phyloP scores from a whole-genome alignment of 73 alveolate genomes.

The Tetrahymena borealis region DNA sequence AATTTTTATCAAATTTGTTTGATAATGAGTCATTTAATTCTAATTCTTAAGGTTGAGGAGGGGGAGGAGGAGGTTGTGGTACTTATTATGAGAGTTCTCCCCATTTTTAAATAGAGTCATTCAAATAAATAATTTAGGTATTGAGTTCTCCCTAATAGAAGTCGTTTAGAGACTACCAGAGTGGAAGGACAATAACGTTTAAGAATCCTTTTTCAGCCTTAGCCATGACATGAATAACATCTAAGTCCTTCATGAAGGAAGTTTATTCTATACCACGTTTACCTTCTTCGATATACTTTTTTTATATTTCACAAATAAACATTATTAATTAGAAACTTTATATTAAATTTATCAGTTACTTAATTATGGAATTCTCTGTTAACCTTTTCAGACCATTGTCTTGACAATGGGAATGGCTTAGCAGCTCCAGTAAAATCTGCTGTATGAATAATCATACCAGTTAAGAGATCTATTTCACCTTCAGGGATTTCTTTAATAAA shows the following conservation, averaged over 20 bases:
- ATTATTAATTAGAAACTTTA: too few relatives aligned
- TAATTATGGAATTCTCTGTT: constrained; percentile 35
- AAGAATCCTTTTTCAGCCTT: constrained; percentile 41
- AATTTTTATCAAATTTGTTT: too few relatives aligned
- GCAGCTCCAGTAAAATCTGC: constrained; percentile 50
- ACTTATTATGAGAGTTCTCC: background rate
- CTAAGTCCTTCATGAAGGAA: constrained; percentile 32
- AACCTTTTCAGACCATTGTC: constrained; percentile 43
- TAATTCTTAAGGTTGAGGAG: too few relatives aligned
- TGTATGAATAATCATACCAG: constrained; percentile 46
- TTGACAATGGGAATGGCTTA: constrained; percentile 28
- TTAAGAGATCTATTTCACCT: constrained; percentile 14
- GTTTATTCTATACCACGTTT: constrained; percentile 31
- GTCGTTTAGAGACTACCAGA: constrained; percentile 18
- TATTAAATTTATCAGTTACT: background rate
- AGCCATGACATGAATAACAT: constrained; percentile 29
- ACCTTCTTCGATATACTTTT: constrained; percentile 34
- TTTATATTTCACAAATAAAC: background rate
- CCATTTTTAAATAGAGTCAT: background rate
- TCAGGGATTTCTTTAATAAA: background rate
- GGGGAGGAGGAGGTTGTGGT: background rate
- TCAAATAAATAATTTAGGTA: background rate
- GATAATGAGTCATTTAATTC: too few relatives aligned
- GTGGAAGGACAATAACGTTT: constrained; percentile 33
- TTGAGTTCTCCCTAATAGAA: background rate